Base-by-base conservation (phyloP, 139 green algal genomes). In the Chlorella vulgaris region DNA sequence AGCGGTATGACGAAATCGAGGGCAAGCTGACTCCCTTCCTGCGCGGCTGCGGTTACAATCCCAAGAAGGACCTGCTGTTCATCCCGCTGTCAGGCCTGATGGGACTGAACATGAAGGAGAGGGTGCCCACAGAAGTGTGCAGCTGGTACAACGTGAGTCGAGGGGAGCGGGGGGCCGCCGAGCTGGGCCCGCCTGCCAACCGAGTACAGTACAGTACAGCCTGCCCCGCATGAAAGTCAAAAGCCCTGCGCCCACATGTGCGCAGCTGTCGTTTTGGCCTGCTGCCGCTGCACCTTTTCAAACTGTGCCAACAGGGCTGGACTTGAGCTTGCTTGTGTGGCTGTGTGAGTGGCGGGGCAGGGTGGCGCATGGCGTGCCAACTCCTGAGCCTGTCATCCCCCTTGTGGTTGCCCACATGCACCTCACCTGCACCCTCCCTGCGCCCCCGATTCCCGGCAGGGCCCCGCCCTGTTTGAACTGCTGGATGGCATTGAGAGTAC, bases 61-160 rank as follows among this genome's bases (percentile, higher is more conserved):
- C 89, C 53, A 97, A 98, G 80, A 94, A 93, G 83, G 93, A 96
- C 83, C 80, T 98, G 40, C 70, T 88, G 58, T 99, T 96, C 87
- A 86, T 98, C 43, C 97, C 97, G 43, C 96, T 99, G 80, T 96
- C 91, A 1, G 96, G 95, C 18, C 90, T 99, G 76, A 83, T 91
- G 47, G 97, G 97, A 0, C 81, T 91, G 66, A 99, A 99, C 91
- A 94, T 99, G 79, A 92, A 92, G 86, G 84, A 94, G 5, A 29
- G 39, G 0, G 88, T 87, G 43, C 33, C 58, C 21, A 29, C 33
- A 15, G 75, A 91, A 58, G 63, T 76, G 24, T 88, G 85, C 78
- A 24, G 28, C 68, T 98, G 70, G 80, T 98, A 94, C 86, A 61
- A 85, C 28, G 78, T 68, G 38, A 35, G 66, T 15, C 6, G 1